A percentile compares a stretch with the other conserved stretches of the same genome.
These are phyloP conservation scores for Phytophthora fragariaefolia DNA, from an alignment of 352 stramenopile genomes.

Conservation along the genomic window DNA sequence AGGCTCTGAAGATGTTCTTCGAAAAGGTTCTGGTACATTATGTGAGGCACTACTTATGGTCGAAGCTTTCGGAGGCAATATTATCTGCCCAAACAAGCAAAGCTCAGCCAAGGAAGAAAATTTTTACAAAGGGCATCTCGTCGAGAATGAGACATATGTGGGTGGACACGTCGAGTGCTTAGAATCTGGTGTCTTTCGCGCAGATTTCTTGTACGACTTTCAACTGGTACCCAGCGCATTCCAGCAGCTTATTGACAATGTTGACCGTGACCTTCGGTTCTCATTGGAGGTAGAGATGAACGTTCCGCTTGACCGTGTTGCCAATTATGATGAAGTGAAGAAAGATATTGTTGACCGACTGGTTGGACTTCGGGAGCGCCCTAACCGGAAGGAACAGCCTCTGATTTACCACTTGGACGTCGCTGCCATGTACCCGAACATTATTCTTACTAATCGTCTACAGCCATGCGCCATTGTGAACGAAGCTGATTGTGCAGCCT, in stretches of 20 bases:
- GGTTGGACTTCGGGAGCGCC: conserved; percentile 93
- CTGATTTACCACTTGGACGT: conserved; percentile 99
- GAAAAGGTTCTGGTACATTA: conserved; percentile 96
- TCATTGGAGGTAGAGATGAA: conserved; percentile 95
- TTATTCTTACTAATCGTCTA: conserved; percentile 99
- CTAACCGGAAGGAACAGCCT: conserved; percentile 91
- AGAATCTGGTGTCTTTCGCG: conserved; percentile 97
- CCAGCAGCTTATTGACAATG: conserved; percentile 95
- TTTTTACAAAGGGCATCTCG: conserved; percentile 94
- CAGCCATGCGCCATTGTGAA: conserved; percentile 98
- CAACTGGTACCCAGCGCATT: conserved; percentile 94
- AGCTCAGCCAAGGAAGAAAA: conserved; percentile 75
- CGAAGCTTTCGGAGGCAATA: conserved; percentile 95
- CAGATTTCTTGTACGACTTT: conserved; percentile 98
- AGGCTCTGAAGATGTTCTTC: conserved; percentile 97
- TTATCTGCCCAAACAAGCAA: conserved; percentile 99
- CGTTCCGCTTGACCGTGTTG: conserved; percentile 89
- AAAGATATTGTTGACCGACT: conserved; percentile 94
- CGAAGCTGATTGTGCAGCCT: conserved; percentile 95
- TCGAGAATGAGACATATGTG: conserved; percentile 99
- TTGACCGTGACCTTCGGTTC: conserved; percentile 98
- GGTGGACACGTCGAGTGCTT: conserved; percentile 99
- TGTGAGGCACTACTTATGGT: conserved; percentile 99
- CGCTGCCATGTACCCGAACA: conserved; percentile 99
- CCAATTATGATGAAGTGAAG: conserved; percentile 89